A percentile compares a stretch with the other conserved stretches of the same genome.
These are phyloP conservation scores for Termitomyces sp. DNA, from an alignment of 1,284 basidiomycete species.

Conservation along the genomic window DNA sequence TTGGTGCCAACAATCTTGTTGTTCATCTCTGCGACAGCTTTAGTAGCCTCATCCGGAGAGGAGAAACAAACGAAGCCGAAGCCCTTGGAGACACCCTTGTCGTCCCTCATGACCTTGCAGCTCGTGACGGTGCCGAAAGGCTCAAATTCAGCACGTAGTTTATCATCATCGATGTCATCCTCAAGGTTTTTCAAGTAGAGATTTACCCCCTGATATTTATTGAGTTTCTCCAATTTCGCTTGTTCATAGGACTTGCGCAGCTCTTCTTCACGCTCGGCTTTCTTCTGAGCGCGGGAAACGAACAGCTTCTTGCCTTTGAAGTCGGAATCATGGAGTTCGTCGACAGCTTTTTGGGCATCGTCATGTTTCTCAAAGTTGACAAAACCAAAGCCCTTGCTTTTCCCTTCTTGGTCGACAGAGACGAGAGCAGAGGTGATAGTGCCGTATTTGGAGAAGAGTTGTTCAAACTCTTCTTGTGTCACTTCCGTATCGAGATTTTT, in stretches of 20 bases:
- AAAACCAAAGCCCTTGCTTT: conserved; percentile 96
- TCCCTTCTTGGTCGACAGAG: conserved; percentile 81
- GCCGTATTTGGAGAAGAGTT: conserved; percentile 80
- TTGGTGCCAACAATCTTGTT: conserved; percentile 99
- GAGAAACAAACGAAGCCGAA: conserved; percentile 99
- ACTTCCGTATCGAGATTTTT: conserved; percentile 93
- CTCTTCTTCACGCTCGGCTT: conserved; percentile 97
- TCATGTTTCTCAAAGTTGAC: conserved; percentile 96
- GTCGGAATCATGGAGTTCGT: conserved; percentile 87
- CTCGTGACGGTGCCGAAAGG: conserved; percentile 97
- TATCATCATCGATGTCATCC: conserved; percentile 93
- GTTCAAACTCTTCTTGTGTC: conserved; percentile 84
- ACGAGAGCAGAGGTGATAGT: conserved; percentile 87
- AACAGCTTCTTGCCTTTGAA: conserved; percentile 89
- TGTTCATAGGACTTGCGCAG: conserved; percentile 92
- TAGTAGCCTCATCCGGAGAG: conserved; percentile 97
- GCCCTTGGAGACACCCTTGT: conserved; percentile 87
- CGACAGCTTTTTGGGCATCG: conserved; percentile 87
- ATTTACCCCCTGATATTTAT: conserved; percentile 99
- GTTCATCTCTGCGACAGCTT: conserved; percentile 99
- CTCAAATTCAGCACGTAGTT: conserved; percentile 93
- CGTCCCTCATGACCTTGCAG: conserved; percentile 99
- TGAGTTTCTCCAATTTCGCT: conserved; percentile 95
- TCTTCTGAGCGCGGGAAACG: conserved; percentile 97
- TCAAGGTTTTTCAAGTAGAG: conserved; percentile 99